Conservation (phyloP, 805 yeast species). For the Scheffersomyces amazonensis region DNA sequence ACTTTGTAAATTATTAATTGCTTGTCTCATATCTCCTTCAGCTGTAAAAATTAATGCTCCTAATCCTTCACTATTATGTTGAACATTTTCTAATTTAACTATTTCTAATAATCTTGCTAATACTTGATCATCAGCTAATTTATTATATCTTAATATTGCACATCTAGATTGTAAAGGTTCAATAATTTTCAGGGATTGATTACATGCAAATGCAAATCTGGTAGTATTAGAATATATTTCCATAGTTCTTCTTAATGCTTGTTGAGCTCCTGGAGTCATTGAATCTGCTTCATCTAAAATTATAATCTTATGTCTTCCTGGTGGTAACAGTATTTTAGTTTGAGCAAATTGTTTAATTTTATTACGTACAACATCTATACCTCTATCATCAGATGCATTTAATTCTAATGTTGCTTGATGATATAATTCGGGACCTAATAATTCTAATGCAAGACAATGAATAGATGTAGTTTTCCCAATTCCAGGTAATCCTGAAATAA, state of each 20-base stretch:
- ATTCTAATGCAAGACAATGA: conserved; percentile 81
- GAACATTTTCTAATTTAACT: conserved; percentile 63
- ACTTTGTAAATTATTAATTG: conserved; percentile 88
- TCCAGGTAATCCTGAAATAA: conserved; percentile 95
- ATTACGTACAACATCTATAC: conserved; percentile 93
- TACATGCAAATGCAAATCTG: conserved; percentile 97
- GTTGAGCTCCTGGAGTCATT: conserved; percentile 97
- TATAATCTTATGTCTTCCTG: conserved; percentile 88
- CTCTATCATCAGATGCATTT: conserved; percentile 96
- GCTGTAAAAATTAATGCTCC: conserved; percentile 93
- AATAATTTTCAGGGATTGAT: conserved; percentile 88
- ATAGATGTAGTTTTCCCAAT: conserved; percentile 96
- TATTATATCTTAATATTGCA: conserved; percentile 84
- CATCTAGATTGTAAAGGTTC: conserved; percentile 97
- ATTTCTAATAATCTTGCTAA: conserved; percentile 72
- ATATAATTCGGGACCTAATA: conserved; percentile 66
- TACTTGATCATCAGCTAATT: conserved; percentile 81
- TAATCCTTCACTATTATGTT: conserved; percentile 84
- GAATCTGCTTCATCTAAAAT: conserved; percentile 95
- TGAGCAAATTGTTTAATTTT: conserved; percentile 95
- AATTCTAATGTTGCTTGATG: conserved; percentile 85
- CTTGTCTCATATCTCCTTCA: conserved; percentile 99
- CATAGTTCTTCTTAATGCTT: conserved; percentile 92
- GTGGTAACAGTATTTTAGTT: conserved; percentile 81
- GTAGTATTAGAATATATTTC: conserved; percentile 94